These are phyloP conservation scores for Exophiala aquamarina DNA, from an alignment of 2,329 filamentous ascomycete species.

Conservation along the genomic window DNA sequence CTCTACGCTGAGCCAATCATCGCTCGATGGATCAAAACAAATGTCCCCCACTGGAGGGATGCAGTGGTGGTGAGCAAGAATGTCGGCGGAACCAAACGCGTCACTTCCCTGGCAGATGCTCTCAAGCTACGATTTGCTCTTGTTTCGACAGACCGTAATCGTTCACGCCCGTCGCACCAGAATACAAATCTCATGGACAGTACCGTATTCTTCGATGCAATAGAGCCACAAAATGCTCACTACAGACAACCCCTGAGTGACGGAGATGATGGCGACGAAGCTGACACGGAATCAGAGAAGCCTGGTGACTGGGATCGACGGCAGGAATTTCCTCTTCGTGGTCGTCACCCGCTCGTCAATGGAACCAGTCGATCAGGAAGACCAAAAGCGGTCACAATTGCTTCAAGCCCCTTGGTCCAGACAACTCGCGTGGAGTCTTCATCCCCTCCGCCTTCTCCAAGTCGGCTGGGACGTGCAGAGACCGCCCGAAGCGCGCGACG, in stretches of 20 bases:
- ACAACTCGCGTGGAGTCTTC: slow-evolving; percentile 25
- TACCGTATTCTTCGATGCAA: slow-evolving; percentile 69
- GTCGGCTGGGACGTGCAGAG: slow-evolving; percentile 36
- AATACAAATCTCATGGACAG: slow-evolving; percentile 71
- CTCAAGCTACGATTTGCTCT: slow-evolving; percentile 97
- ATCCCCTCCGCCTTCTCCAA: slow-evolving; percentile 30
- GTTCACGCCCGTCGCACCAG: slow-evolving; percentile 34
- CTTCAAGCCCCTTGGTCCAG: slow-evolving; percentile 30
- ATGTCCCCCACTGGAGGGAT: slow-evolving; percentile 78
- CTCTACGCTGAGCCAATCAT: slow-evolving; percentile 94
- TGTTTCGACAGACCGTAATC: slow-evolving; percentile 77
- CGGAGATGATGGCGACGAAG: slow-evolving; percentile 30
- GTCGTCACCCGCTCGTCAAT: slow-evolving; percentile 5
- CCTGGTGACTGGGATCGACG: slow-evolving; percentile 2
- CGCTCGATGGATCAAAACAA: slow-evolving; percentile 89
- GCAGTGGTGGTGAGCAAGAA: slow-evolving; percentile 98
- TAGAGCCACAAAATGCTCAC: slow-evolving; percentile 45
- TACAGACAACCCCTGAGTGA: slow-evolving; percentile 17
- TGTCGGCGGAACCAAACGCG: slow-evolving; percentile 92
- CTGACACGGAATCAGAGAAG: slow-evolving; percentile 32
- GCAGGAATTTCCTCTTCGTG: slow-evolving; percentile 10
- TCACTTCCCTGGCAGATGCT: slow-evolving; percentile 92
- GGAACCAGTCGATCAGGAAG: slow-evolving; percentile 15
- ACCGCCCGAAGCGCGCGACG: slow-evolving; percentile 40
- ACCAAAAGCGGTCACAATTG: slow-evolving; percentile 27